Conservation (phyloP, 345 rosid species). For the Garcia nutans region DNA sequence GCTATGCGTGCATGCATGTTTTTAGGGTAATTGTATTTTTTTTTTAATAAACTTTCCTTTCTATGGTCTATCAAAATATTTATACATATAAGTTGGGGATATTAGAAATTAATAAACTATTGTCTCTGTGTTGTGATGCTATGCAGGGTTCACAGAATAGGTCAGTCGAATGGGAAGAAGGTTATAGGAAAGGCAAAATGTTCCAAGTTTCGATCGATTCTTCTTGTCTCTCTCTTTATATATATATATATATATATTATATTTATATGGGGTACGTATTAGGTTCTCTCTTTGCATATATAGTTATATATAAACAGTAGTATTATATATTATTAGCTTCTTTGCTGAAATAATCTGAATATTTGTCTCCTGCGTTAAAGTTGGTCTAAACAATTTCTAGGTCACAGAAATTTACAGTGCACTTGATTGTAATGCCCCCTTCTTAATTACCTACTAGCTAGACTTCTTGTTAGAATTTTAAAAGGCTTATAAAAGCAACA, state of each 20-base stretch:
- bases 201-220: not conserved
- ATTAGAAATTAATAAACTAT: not conserved
- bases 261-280: not conserved
- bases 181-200: slow-evolving; percentile 10
- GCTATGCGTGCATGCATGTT: no score
- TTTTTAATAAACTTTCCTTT: no score
- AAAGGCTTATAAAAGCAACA: no score
- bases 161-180: not conserved
- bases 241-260: no score
- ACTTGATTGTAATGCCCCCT: no score
- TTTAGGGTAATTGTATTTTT: no score
- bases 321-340: no score
- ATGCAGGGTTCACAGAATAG: slow-evolving; percentile 5
- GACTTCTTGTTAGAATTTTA: no score
- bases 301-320: not conserved
- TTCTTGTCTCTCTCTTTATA: not conserved
- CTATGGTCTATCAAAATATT: no score
- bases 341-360: no score
- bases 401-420: not conserved
- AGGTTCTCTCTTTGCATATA: not conserved
- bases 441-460: no score
- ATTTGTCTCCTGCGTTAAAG: not conserved
- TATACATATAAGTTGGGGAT: no score
- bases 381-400: not conserved
- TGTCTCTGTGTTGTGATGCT: not conserved